These are phyloP conservation scores for Durio zibethinus DNA, from an alignment of 345 rosid species.

Conservation along the genomic window DNA sequence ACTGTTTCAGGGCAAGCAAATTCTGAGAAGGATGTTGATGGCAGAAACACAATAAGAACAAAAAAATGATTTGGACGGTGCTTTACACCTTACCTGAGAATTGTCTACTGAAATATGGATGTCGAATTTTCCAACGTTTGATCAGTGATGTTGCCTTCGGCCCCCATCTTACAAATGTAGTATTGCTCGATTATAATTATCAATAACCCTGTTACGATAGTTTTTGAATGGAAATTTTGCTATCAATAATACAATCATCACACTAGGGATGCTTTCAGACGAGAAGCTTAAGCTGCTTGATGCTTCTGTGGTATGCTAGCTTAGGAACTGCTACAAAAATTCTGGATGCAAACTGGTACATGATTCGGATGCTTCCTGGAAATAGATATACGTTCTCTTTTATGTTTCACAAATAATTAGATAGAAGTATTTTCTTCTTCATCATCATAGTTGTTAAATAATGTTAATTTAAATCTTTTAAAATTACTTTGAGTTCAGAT, in stretches of 20 bases:
- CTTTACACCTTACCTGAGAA: not conserved
- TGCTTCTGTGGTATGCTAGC: not conserved
- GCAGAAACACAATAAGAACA: not conserved
- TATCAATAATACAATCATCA: not conserved
- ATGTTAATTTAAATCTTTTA: too few relatives aligned
- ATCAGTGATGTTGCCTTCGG: constrained; percentile 2
- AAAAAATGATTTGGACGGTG: not conserved
- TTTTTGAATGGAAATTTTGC: not conserved
- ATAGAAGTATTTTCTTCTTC: not conserved
- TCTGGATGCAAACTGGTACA: not conserved
- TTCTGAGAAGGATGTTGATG: not conserved
- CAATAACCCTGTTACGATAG: not conserved
- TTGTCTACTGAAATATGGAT: not conserved
- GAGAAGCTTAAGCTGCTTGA: not conserved
- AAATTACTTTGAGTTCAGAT: not conserved
- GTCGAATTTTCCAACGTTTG: not conserved
- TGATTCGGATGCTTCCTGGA: not conserved
- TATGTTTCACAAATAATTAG: not conserved
- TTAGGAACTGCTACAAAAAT: not conserved
- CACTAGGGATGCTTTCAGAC: not conserved
- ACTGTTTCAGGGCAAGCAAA: constrained; percentile 17
- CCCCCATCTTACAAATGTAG: not conserved
- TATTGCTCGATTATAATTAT: not conserved
- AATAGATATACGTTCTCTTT: not conserved
- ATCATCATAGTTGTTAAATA: not conserved